Percentiles rank a stretch among this genome's conserved stretches.
phyloP scores from a whole-genome alignment of 208 protist genomes.

The Crithidia fasciculata region DNA sequence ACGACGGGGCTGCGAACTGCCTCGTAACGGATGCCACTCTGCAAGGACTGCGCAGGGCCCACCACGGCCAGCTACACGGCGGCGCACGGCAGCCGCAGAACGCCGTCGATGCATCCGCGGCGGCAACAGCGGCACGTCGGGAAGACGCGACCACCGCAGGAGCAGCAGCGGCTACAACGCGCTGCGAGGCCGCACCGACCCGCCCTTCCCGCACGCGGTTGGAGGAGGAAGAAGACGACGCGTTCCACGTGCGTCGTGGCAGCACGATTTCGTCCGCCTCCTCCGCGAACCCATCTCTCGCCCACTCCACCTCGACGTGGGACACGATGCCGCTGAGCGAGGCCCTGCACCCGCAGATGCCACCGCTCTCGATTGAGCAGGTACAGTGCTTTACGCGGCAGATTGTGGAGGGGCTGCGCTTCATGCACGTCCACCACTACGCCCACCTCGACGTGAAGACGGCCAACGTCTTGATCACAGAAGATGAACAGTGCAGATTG shows the following conservation, averaged over 20 bases:
- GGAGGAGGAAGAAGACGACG: constrained; percentile 15
- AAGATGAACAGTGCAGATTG: constrained; percentile 78
- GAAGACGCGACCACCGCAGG: not conserved
- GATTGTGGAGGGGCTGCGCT: constrained; percentile 76
- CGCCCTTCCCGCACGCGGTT: not conserved
- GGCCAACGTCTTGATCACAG: constrained; percentile 87
- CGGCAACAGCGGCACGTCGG: not conserved
- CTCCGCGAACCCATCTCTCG: not conserved
- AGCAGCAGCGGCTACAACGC: not conserved
- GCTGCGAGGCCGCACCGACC: too few relatives aligned
- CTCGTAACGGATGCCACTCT: constrained; percentile 16
- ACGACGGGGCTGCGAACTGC: constrained; percentile 23
- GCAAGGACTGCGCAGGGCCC: constrained; percentile 4
- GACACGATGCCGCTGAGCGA: constrained; percentile 36
- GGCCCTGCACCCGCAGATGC: constrained; percentile 47
- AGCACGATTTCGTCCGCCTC: constrained; percentile 2
- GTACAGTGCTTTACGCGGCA: constrained; percentile 72
- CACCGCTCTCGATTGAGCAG: constrained; percentile 63
- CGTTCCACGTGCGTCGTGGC: not conserved
- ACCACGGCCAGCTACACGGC: not conserved
- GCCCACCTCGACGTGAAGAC: constrained; percentile 93
- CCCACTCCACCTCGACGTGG: constrained; percentile 27
- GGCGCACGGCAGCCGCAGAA: not conserved
- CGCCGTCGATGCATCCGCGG: too few relatives aligned
- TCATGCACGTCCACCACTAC: constrained; percentile 84